These are phyloP conservation scores for Magnolia officinalis DNA, from an alignment of 164 flowering plant species.

Conservation along the genomic window DNA sequence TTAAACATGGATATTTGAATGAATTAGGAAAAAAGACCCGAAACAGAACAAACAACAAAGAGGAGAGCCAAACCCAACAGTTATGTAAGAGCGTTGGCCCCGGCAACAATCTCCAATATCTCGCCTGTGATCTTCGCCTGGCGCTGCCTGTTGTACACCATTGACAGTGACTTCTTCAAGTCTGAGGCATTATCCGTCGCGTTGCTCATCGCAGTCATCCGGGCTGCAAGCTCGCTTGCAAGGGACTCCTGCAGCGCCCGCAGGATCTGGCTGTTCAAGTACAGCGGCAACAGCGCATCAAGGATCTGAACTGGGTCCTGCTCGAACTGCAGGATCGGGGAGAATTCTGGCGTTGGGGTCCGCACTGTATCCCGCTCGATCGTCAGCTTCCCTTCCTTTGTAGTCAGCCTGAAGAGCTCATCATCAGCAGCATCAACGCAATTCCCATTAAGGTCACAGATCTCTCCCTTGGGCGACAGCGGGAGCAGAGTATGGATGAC, in stretches of 20 bases:
- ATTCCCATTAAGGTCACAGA: slow-evolving; percentile 60
- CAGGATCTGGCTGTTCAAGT: slow-evolving; percentile 81
- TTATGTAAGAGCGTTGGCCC: slow-evolving; percentile 60
- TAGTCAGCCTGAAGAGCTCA: slow-evolving; percentile 78
- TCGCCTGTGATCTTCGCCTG: slow-evolving; percentile 91
- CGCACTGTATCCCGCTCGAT: slow-evolving; percentile 53
- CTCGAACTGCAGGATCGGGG: slow-evolving; percentile 69
- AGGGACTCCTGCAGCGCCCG: slow-evolving; percentile 84
- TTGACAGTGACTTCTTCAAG: slow-evolving; percentile 55
- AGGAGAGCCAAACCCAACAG: slow-evolving; percentile 1
- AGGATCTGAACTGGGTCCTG: slow-evolving; percentile 96
- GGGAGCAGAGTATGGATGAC: slow-evolving; percentile 84
- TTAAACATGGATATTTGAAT: slow-evolving; percentile 27
- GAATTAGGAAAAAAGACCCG: slow-evolving; percentile 11
- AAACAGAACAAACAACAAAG: background rate
- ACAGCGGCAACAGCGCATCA: slow-evolving; percentile 86
- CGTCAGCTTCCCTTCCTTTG: slow-evolving; percentile 71
- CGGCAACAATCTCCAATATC: slow-evolving; percentile 91
- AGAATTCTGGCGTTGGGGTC: slow-evolving; percentile 26
- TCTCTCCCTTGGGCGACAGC: slow-evolving; percentile 57
- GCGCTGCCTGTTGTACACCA: slow-evolving; percentile 53
- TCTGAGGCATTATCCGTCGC: slow-evolving; percentile 85
- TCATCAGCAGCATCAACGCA: slow-evolving; percentile 71
- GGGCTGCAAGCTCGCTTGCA: slow-evolving; percentile 88
- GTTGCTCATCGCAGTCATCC: slow-evolving; percentile 86